Evolutionary conservation across 208 protist genomes (phyloP), one percentile per base, ranked within the genome.

Genomic region (Endotrypanum monterogeii): DNA sequence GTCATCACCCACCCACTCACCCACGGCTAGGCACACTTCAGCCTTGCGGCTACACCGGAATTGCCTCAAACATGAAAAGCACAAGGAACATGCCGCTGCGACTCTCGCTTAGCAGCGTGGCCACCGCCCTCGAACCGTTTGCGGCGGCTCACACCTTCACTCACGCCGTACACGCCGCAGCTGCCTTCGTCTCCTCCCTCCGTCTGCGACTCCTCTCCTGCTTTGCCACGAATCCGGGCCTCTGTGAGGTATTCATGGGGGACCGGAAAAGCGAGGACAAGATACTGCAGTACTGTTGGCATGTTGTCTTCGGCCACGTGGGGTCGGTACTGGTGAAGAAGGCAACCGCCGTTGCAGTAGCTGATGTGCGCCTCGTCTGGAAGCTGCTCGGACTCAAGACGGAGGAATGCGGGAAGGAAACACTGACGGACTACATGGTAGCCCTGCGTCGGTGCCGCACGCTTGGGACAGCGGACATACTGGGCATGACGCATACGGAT

Each of bases 101-200:
- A 20, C 76, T 65, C 9, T 70, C 69, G 35, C 63, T 80, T 5
- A 76, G 65, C 32, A 28, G 70, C 56, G 70, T 61, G 23, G 70
- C 76, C 6, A 65, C 69, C 28, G 76, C 76, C 18, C 70, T 80
- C 7, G 70, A 76, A 39, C 76, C 76, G 20, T 65, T 69, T 56
- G 61, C 79, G 12, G 68, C 73, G 48, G 79, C 62, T 35, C 67
- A 77, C 68, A 75, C 73, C 62, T 79, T 83, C 52, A 60, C 83
- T 8, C 79, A 82, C 51, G 89, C 89, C 23, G 80, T 89, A 71
- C 78, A 84, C 71, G 76, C 82, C 28, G 66, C 86, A 12, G 76
- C 82, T 6, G 82, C 84, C 51, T 79, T 94, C 61, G 87, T 91
- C 25, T 92, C 82, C 63, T 94, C 89, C 7, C 76, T 94, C 35